phyloP scores from a whole-genome alignment of 2,329 filamentous ascomycete species.

The Colletotrichum zoysiae region DNA sequence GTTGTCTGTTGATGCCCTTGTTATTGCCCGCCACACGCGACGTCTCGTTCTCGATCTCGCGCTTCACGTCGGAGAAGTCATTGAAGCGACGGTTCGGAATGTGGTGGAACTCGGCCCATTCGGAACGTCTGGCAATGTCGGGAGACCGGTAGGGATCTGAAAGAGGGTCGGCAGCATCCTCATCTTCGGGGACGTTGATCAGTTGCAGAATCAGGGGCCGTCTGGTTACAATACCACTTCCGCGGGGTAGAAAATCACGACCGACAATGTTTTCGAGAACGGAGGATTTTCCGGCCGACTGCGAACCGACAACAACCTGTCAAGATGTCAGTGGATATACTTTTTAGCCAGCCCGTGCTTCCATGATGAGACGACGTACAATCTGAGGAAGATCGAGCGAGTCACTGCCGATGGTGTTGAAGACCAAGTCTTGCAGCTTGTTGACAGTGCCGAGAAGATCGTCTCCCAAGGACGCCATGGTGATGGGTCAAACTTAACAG shows the following conservation, averaged over 20 bases:
- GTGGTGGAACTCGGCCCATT: conserved; percentile 98
- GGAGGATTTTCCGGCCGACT: conserved; percentile 98
- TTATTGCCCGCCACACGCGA: conserved; percentile 92
- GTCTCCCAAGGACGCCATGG: conserved; percentile 95
- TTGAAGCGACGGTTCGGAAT: conserved; percentile 89
- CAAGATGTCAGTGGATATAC: conserved; percentile 11
- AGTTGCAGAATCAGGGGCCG: conserved; percentile 96
- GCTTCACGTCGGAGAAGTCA: conserved; percentile 92
- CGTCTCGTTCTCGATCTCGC: conserved; percentile 97
- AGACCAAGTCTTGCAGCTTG: conserved; percentile 97
- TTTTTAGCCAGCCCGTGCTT: neutral
- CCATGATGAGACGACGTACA: conserved; percentile 67
- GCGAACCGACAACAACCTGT: conserved; percentile 97
- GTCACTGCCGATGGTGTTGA: conserved; percentile 99
- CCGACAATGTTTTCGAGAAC: conserved; percentile 99
- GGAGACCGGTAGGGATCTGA: conserved; percentile 82
- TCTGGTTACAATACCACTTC: conserved; percentile 95
- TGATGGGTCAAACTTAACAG: conserved; percentile 43
- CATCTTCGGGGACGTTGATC: conserved; percentile 89
- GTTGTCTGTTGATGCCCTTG: conserved; percentile 97
- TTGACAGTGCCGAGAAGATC: conserved; percentile 96
- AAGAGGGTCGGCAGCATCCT: conserved; percentile 72
- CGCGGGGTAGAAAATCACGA: conserved; percentile 94
- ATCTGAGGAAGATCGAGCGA: conserved; percentile 98
- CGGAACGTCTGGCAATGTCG: conserved; percentile 73